Base-by-base conservation (phyloP, 768 basidiomycete genomes). In the Boletales sp. region DNA sequence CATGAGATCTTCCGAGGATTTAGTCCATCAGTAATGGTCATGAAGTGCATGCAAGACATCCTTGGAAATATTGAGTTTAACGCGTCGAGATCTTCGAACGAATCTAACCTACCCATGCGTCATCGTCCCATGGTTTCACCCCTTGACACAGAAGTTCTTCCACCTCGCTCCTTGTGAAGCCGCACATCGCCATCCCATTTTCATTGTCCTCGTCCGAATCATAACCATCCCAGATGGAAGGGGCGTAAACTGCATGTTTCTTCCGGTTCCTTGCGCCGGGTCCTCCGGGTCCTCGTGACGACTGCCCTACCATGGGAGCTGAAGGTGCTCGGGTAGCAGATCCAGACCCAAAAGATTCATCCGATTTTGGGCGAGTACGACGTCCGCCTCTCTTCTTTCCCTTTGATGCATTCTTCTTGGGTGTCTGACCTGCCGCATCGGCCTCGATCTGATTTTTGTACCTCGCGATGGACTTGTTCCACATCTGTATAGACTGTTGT, bases 101-200 rank as follows among this genome's bases (percentile, higher is more conserved):
- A 18, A 19, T 17, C 4, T 15, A 36, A 61, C 71, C 17, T 52
- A 74, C 75, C 53, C 59, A 51, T 42, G 74, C 72, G 55, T 75
- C 69, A 8, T 74, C 71, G 10, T 78, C 74, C 73, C 74, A 75
- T 7, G 75, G 74, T 44, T 69, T 75, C n/a, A 75, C 70, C 3
- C 72, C 74, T 18, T 75, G 67, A 30, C 44, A 60, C 13, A 69
- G 25, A n/a, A 74, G 59, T 50, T 74, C 73, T 11, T 67, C 49
- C 42, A 66, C 50, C 14, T 73, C 62, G 37, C 63, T 65, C 7
- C 70, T 55, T 11, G 69, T 69, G 57, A 71, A 73, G 1, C 45
- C 47, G 32, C 1, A 45, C 47, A 41, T 48, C 18, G 25, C 25
- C 25, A 28, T 4, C 25, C 32, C 51, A 36, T 32, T 19, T 32